Evolutionary conservation across 2,329 filamentous ascomycete genomes (phyloP), one percentile per base, ranked within the genome.

Genomic region (Aspergillus tanneri): DNA sequence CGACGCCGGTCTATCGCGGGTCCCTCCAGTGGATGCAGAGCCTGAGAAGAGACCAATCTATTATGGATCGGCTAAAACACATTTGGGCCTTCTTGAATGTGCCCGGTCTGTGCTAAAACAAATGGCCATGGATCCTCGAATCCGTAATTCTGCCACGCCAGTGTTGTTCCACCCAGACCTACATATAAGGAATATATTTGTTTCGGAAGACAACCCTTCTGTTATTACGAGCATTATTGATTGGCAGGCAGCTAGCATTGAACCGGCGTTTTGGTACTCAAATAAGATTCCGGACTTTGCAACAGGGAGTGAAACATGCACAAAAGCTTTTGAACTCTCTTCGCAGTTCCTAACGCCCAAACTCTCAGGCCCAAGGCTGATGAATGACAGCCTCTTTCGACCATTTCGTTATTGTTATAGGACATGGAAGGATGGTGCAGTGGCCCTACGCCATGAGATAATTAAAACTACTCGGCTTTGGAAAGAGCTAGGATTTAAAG

Each of bases 181-280:
- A 34, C 63, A 73, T 51, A 69, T 66, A 59, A 60, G 68, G 49
- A 75, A 74, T 54, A 70, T 75, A 21, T 74, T 72, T 49, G 64
- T 75, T 39, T 70, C 65, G 5, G 60, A 68, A 40, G 61, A 69
- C 9, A 60, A 74, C 43, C 66, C 71, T 12, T 64, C 64, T 24
- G 43, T 60, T 18, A 58, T 75, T 5, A 66, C 69, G 5, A 64
- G 59, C 11, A 68, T 75, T 12, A 71, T 75, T 12, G 71, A 75
- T 52, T 75, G 69, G 71, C 70, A 75, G 55, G 67, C 64, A 2
- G 53, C 63, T 37, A 67, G 64, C 52, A 63, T 74, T 44, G 68
- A 73, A 47, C 70, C 69, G 43, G 63, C 65, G 32, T 73, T 72
- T 47, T 68, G 62, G 58, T 69, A 72, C 53, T 56, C 66, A 48